Evolutionary conservation across 2,329 filamentous ascomycete genomes (phyloP).

Genomic region (Ilyonectria sp.): DNA sequence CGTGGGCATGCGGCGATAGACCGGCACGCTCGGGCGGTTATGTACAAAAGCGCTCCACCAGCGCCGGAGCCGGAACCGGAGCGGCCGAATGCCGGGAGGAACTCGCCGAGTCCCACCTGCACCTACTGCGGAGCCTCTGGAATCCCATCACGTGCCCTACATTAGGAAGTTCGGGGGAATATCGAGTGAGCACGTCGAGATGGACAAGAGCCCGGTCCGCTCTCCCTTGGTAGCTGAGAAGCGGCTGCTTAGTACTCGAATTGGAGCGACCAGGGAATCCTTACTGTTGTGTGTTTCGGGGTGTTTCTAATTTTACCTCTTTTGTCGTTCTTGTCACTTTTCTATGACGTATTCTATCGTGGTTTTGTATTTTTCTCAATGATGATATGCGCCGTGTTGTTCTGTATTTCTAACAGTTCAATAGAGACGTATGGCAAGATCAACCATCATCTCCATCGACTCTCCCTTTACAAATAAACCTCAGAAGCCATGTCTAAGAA

Average conservation of each 20-base stretch:
- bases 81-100: too few species aligned
- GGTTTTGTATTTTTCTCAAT: background rate
- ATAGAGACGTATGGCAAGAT: background rate
- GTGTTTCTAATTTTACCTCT: background rate
- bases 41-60: too few species aligned
- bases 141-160: too few species aligned
- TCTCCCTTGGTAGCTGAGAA: background rate
- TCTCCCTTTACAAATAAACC: background rate
- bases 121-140: too few species aligned
- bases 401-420: background rate
- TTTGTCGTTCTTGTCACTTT: too few species aligned
- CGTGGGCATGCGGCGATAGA: too few species aligned
- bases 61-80: too few species aligned
- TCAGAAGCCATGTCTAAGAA: slow-evolving; percentile 44
- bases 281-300: background rate
- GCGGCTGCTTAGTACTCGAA: background rate
- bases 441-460: background rate
- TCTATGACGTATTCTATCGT: background rate
- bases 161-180: too few species aligned
- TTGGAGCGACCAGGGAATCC: background rate
- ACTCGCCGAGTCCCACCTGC: too few species aligned
- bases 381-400: too few species aligned
- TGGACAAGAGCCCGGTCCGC: background rate
- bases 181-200: too few species aligned
- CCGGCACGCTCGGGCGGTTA: too few species aligned